A percentile compares a stretch with the other conserved stretches of the same genome.
Evolutionary conservation across 257 asterid species (phyloP).

Genomic region (Solanum commersonii): DNA sequence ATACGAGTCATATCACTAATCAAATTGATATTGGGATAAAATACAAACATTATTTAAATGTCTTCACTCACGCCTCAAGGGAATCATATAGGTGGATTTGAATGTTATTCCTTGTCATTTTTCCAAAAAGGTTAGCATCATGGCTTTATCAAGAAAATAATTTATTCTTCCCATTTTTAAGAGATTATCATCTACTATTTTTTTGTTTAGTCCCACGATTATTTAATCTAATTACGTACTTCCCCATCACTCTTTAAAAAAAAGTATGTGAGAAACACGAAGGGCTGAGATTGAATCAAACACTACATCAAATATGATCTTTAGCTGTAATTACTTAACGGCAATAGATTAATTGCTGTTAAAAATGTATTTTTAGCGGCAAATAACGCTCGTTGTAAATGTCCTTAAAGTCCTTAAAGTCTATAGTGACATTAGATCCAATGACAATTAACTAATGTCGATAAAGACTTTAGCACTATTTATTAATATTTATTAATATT

Average conservation of each 20-base stretch:
- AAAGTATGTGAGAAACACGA: neutral
- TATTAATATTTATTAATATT: too few relatives aligned
- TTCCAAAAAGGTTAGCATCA: neutral
- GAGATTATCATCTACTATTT: neutral
- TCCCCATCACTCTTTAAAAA: neutral
- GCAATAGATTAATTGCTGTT: too few relatives aligned
- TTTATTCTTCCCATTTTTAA: neutral
- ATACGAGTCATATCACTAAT: neutral
- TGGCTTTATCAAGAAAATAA: neutral
- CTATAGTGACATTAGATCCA: too few relatives aligned
- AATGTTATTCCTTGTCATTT: neutral
- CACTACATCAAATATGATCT: too few relatives aligned
- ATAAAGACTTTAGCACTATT: too few relatives aligned
- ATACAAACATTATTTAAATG: neutral
- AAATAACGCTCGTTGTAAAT: too few relatives aligned
- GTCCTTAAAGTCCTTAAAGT: too few relatives aligned
- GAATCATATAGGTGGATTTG: neutral
- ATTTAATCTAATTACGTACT: neutral
- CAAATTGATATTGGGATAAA: neutral
- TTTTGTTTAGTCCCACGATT: neutral
- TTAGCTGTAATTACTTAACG: too few relatives aligned
- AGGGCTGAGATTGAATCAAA: neutral
- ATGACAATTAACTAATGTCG: too few relatives aligned
- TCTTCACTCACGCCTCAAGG: neutral
- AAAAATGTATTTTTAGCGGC: too few relatives aligned